phyloP scores from a whole-genome alignment of 495 filamentous ascomycete genomes.

The Thermothielavioides terrestris region DNA sequence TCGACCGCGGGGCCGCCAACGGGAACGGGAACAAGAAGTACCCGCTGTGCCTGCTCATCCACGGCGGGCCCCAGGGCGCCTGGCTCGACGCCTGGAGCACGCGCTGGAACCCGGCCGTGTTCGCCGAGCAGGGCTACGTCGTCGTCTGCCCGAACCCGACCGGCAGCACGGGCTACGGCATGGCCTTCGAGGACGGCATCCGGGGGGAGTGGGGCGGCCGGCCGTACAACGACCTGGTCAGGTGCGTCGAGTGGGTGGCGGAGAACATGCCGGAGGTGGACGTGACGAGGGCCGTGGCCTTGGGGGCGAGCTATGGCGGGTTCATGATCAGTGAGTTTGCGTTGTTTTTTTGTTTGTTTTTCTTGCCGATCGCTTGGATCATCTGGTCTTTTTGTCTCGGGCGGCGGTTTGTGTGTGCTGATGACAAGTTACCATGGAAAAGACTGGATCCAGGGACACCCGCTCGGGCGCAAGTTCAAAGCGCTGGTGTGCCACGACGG shows the following conservation, averaged over 20 bases:
- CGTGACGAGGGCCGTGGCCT: constrained; percentile 63
- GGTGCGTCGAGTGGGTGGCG: constrained; percentile 68
- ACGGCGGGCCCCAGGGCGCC: constrained; percentile 81
- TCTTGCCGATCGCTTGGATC: not conserved
- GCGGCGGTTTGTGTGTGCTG: not conserved
- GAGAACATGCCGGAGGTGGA: constrained; percentile 68
- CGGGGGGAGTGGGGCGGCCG: constrained; percentile 66
- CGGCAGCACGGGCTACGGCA: constrained; percentile 78
- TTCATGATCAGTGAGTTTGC: constrained; percentile 69
- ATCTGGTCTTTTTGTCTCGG: no score
- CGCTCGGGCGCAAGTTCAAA: constrained; percentile 70
- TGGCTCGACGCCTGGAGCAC: constrained; percentile 82
- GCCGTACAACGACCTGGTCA: constrained; percentile 75
- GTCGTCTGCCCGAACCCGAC: constrained; percentile 85
- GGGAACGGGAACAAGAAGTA: constrained; percentile 47
- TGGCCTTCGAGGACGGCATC: constrained; percentile 69
- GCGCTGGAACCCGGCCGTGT: constrained; percentile 85
- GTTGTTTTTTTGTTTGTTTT: not conserved
- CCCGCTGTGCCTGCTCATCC: constrained; percentile 74
- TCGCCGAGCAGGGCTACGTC: constrained; percentile 86
- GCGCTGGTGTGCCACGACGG: constrained; percentile 89
- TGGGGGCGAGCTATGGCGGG: constrained; percentile 82
- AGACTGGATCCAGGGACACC: constrained; percentile 66
- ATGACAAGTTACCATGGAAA: not conserved
- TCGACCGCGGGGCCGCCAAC: constrained; percentile 52